These are phyloP conservation scores for Penicillium hesseltinei DNA, from an alignment of 2,329 filamentous ascomycete species.

Conservation along the genomic window DNA sequence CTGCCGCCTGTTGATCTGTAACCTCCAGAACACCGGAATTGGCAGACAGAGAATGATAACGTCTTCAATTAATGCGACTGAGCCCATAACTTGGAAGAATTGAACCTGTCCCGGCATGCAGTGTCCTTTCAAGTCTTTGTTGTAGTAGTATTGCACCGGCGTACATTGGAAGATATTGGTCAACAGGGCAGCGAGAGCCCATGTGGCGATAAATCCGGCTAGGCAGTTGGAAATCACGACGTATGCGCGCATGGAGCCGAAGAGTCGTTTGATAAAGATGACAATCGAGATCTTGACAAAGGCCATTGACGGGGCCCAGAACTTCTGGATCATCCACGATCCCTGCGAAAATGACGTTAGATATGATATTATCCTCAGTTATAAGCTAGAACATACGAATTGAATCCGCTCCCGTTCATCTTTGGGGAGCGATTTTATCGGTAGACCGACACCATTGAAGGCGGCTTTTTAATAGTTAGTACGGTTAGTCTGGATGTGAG, in stretches of 20 bases:
- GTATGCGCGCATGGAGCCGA: conserved; percentile 6
- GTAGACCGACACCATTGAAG: conserved; percentile 11
- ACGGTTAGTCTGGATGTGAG: neutral
- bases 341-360: neutral
- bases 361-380: neutral
- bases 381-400: neutral
- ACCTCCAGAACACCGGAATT: conserved; percentile 19
- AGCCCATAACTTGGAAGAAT: conserved; percentile 16
- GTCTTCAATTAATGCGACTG: conserved; percentile 16
- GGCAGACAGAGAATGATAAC: conserved; percentile 20
- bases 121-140: conserved; percentile 15
- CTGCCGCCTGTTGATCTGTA: conserved; percentile 8
- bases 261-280: conserved; percentile 15
- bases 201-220: conserved; percentile 7
- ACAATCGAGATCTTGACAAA: conserved; percentile 23
- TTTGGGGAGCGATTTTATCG: neutral
- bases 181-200: conserved; percentile 17
- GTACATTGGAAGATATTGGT: conserved; percentile 22
- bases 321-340: conserved; percentile 22
- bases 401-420: neutral
- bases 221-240: conserved; percentile 1
- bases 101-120: conserved; percentile 20
- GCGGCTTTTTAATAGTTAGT: conserved; percentile 12
- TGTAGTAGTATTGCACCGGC: conserved; percentile 21
- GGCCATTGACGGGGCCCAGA: conserved; percentile 17